phyloP scores from a whole-genome alignment of 2,329 filamentous ascomycete genomes.

The Cordyceps farinosa region DNA sequence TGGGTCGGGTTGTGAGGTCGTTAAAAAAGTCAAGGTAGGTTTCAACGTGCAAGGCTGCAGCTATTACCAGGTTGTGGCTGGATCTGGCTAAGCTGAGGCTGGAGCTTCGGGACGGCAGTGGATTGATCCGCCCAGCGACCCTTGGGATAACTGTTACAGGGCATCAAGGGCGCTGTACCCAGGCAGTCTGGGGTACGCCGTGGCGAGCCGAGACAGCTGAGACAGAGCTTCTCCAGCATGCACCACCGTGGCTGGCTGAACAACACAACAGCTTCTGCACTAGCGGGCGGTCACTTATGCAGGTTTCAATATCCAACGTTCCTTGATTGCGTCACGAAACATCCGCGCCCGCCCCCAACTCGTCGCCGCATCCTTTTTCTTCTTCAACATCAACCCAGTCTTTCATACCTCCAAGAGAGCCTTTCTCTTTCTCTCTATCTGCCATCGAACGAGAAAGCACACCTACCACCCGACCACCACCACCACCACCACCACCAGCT shows the following conservation, averaged over 20 bases:
- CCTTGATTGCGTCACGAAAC: conserved; percentile 18
- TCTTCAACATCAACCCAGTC: neutral
- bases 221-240: neutral
- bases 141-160: neutral
- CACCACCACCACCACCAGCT: neutral
- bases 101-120: conserved; percentile 10
- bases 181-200: neutral
- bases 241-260: neutral
- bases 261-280: neutral
- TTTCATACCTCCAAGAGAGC: neutral
- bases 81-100: conserved; percentile 7
- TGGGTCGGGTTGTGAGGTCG: neutral
- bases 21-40: neutral
- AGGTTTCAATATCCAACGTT: conserved; percentile 4
- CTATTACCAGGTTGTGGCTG: neutral
- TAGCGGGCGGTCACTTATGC: conserved; percentile 9
- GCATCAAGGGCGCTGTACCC: neutral
- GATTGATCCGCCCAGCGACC: conserved; percentile 9
- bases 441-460: neutral
- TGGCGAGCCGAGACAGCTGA: neutral
- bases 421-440: no score
- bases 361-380: no score
- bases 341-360: neutral
- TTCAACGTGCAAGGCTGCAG: neutral
- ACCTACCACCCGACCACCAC: neutral